Conservation (phyloP, 345 rosid species). For the Barbarea vulgaris region DNA sequence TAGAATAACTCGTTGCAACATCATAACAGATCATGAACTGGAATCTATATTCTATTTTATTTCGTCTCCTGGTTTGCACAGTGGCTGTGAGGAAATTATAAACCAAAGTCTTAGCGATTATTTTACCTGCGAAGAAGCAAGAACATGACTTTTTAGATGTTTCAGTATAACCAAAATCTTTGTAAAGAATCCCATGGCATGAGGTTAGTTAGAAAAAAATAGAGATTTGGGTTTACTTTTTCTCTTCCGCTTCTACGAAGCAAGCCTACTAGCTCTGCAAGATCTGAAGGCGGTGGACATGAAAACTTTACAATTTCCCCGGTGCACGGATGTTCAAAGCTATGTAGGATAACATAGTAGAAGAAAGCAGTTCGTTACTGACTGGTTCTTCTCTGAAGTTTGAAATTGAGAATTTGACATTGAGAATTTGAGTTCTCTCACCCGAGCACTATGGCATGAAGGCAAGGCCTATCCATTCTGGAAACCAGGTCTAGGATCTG, state of each 20-base stretch:
- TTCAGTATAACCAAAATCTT: not conserved
- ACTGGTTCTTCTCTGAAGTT: not conserved
- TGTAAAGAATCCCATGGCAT: not conserved
- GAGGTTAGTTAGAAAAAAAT: not conserved
- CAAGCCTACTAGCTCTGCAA: constrained; percentile 53
- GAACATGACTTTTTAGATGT: not conserved
- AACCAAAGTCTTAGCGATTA: not conserved
- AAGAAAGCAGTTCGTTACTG: not conserved
- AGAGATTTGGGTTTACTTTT: constrained; percentile 46
- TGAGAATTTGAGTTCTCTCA: constrained; percentile 43
- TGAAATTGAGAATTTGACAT: constrained; percentile 20
- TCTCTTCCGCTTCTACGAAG: constrained; percentile 64
- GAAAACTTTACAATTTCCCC: constrained; percentile 60
- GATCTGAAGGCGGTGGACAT: constrained; percentile 82
- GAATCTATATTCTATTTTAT: not conserved
- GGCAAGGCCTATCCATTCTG: constrained; percentile 82
- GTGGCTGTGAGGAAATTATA: not conserved
- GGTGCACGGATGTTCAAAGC: constrained; percentile 78
- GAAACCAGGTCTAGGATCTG: constrained; percentile 56
- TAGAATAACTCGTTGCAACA: constrained; percentile 3
- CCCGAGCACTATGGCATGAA: constrained; percentile 90
- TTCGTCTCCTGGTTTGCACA: not conserved
- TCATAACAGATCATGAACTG: not conserved
- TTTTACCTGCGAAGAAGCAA: not conserved
- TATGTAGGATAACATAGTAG: constrained; percentile 29